These are phyloP conservation scores for Hypsizygus ulmarius DNA, from an alignment of 1,284 basidiomycete genomes.

Conservation along the genomic window DNA sequence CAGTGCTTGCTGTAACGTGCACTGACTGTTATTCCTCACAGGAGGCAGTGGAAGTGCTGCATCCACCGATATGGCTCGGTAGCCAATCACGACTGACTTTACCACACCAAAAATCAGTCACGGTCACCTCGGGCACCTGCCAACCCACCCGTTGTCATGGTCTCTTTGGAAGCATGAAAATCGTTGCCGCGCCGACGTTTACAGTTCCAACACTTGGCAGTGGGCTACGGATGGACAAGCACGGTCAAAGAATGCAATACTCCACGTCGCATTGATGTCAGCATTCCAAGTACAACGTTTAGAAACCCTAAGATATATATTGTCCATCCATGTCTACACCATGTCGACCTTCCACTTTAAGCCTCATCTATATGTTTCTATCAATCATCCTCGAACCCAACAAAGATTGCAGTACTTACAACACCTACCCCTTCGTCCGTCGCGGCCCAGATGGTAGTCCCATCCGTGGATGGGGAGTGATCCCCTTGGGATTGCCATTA, in stretches of 20 bases:
- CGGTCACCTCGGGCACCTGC: slow-evolving; percentile 13
- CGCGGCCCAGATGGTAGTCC: slow-evolving; percentile 31
- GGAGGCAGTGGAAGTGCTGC: too few relatives aligned
- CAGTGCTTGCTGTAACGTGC: too few relatives aligned
- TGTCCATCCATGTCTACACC: background rate
- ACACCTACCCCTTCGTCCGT: slow-evolving; percentile 13
- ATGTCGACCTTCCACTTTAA: background rate
- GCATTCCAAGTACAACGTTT: too few relatives aligned
- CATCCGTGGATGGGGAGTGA: slow-evolving; percentile 17
- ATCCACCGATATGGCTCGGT: too few relatives aligned
- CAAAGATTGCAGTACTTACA: slow-evolving; percentile 6
- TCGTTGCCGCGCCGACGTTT: background rate
- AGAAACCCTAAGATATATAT: background rate
- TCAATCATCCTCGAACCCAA: slow-evolving; percentile 15
- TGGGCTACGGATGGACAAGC: too few relatives aligned
- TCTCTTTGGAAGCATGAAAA: slow-evolving; percentile 3
- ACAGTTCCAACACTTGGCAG: background rate
- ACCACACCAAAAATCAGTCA: background rate
- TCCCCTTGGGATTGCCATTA: slow-evolving; percentile 22
- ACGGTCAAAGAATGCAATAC: too few relatives aligned
- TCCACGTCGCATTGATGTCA: too few relatives aligned
- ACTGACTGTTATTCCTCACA: too few relatives aligned
- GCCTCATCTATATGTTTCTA: background rate
- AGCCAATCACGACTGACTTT: too few relatives aligned
- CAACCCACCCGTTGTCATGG: slow-evolving; percentile 6